A percentile compares a stretch with the other conserved stretches of the same genome.
These are phyloP conservation scores for Aechmea fasciata DNA, from an alignment of 176 grass and related monocot genomes.

Conservation along the genomic window DNA sequence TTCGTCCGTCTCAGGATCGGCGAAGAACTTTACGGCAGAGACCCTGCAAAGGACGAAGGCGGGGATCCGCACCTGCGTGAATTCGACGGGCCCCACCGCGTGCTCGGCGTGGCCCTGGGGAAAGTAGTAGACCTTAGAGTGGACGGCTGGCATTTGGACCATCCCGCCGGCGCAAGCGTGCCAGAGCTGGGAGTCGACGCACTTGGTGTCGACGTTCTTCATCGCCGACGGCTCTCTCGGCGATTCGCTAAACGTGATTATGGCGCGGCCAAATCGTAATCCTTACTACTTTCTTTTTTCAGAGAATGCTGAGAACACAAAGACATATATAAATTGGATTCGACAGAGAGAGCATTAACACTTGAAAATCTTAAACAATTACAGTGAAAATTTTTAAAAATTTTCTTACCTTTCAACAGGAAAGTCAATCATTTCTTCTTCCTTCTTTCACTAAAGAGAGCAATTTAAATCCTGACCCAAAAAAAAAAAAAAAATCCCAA, in stretches of 20 bases:
- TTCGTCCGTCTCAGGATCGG: constrained; percentile 59
- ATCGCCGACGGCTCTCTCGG: constrained; percentile 10
- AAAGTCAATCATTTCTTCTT: background rate
- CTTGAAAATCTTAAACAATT: background rate
- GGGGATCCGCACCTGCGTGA: constrained; percentile 23
- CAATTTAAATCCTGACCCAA: background rate
- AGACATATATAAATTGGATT: background rate
- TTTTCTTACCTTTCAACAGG: background rate
- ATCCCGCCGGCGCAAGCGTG: constrained; percentile 77
- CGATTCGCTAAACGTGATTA: constrained; percentile 39
- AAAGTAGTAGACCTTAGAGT: constrained; percentile 85
- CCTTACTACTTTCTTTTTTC: constrained; percentile 2
- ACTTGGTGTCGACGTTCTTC: constrained; percentile 23
- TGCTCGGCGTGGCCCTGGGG: constrained; percentile 98
- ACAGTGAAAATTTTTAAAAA: background rate
- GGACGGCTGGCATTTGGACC: constrained; percentile 74
- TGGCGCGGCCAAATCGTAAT: constrained; percentile 1
- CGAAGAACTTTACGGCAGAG: constrained; percentile 52
- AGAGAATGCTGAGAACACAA: background rate
- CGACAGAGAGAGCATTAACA: background rate
- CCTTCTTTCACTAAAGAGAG: background rate
- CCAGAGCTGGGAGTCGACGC: constrained; percentile 82
- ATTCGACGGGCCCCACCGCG: constrained; percentile 34
- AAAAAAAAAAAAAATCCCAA: background rate
- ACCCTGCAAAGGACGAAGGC: constrained; percentile 51